These are phyloP conservation scores for Citrullus colocynthis DNA, from an alignment of 306 rosid genomes.

Conservation along the genomic window DNA sequence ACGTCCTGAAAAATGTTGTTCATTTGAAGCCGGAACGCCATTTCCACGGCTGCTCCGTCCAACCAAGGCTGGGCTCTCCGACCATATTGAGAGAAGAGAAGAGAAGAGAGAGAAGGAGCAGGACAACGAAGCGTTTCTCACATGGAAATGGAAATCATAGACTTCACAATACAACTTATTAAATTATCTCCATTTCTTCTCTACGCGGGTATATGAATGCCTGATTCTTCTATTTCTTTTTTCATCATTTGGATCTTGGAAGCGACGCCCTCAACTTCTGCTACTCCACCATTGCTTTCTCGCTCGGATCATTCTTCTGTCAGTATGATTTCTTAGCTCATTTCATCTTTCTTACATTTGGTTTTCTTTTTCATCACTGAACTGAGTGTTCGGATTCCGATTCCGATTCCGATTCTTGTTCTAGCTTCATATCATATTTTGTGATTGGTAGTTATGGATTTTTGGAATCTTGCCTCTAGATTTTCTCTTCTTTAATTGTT, in stretches of 20 bases:
- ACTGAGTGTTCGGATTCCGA: neutral
- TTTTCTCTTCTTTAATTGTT: neutral
- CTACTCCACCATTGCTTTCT: neutral
- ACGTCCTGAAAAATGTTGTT: neutral
- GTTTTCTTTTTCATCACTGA: neutral
- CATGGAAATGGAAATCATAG: neutral
- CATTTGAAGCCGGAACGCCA: neutral
- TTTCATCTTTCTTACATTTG: neutral
- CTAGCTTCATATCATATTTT: neutral
- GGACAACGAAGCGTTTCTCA: neutral
- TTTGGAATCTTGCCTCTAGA: neutral
- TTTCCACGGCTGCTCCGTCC: neutral
- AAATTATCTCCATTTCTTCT: neutral
- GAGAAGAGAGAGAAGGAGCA: slow-evolving; percentile 5
- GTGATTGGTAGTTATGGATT: neutral
- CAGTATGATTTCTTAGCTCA: neutral
- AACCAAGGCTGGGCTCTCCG: neutral
- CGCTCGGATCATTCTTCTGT: neutral
- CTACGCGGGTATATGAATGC: neutral
- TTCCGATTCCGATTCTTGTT: neutral
- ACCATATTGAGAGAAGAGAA: neutral
- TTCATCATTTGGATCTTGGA: slow-evolving; percentile 8
- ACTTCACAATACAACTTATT: neutral
- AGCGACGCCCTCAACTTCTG: neutral
- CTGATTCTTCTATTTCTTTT: neutral